Evolutionary conservation across 2,329 filamentous ascomycete species (phyloP), one percentile per base, ranked within the genome.

Genomic region (Cladosporium sp.): DNA sequence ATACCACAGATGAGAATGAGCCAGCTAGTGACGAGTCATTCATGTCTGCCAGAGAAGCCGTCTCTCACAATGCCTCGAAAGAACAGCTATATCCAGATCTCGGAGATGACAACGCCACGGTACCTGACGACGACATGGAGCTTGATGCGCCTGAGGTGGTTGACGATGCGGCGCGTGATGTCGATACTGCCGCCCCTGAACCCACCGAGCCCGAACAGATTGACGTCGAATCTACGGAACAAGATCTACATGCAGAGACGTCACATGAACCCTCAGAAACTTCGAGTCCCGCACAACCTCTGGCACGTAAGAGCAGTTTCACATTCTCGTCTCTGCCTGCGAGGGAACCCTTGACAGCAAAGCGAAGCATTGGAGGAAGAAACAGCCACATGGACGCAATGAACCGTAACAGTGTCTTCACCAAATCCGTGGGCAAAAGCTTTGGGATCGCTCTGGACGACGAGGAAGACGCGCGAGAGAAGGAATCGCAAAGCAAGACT

Each of bases 261-360:
- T 51, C 55, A 25, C 55, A 45, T 28, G 45, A 86, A 3, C 82
- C 83, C 15, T 89, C 88, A 2, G 87, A 90, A 50, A 81, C 78
- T 0, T 90, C 89, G 0, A 92, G 88, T 65, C 89, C 89, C 0
- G 85, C 89, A 51, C 83, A 90, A 65, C 88, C 88, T 1, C 80
- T 90, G 30, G 83, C 95, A 65, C 87, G 93, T 61, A 97, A 97
- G 80, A 96, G 92, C 75, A 97, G 93, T 72, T 82, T 99, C 61
- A 96, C 89, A 60, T 97, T 99, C 75, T 91, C 94, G 38, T 91
- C 94, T 17, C 80, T 99, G 12, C 94, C 94, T 30, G 92, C 93
- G 2, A 84, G 94, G 61, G 93, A 97, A 69, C 93, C 93, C 37
- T 79, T 97, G 55, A 85, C 86, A 34, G 84, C 84, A 15, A 95